phyloP scores from a whole-genome alignment of 768 basidiomycete genomes.

The Imleria badia region DNA sequence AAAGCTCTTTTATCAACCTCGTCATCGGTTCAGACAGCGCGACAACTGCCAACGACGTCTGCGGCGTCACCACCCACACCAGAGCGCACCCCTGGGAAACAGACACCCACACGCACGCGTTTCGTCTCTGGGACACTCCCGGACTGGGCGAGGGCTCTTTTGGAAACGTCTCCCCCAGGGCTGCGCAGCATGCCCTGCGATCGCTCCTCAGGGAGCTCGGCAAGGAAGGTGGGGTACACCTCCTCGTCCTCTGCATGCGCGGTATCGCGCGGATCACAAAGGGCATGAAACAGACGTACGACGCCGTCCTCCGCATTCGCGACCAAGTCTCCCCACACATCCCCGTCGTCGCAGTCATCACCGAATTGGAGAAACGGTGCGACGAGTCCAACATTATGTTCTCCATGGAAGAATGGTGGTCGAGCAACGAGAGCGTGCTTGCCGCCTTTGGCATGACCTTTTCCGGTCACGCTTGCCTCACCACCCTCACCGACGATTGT shows the following conservation, averaged over 20 bases:
- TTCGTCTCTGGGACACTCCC: constrained; percentile 26
- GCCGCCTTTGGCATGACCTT: constrained; percentile 15
- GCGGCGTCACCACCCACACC: constrained; percentile 21
- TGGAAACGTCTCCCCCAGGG: constrained; percentile 22
- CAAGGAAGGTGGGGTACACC: constrained; percentile 26
- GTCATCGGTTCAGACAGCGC: constrained; percentile 16
- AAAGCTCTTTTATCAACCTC: constrained; percentile 29
- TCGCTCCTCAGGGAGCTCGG: constrained; percentile 17
- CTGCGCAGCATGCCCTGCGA: constrained; percentile 19
- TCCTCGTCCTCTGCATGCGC: constrained; percentile 27
- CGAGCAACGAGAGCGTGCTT: background rate
- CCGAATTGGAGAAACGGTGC: constrained; percentile 26
- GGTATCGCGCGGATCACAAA: constrained; percentile 18
- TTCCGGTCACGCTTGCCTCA: constrained; percentile 23
- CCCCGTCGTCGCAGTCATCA: constrained; percentile 27
- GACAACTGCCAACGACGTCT: constrained; percentile 19
- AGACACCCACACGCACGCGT: constrained; percentile 14
- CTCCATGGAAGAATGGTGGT: constrained; percentile 29
- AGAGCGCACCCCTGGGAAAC: constrained; percentile 19
- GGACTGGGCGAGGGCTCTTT: constrained; percentile 24
- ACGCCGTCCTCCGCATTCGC: constrained; percentile 16
- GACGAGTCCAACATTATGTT: constrained; percentile 1
- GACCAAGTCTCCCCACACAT: constrained; percentile 19
- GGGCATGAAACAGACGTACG: constrained; percentile 23
- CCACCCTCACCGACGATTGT: constrained; percentile 21